Evolutionary conservation across 2,329 filamentous ascomycete genomes (phyloP), one percentile per base, ranked within the genome.

Genomic region (Trematosphaeria pertusa): DNA sequence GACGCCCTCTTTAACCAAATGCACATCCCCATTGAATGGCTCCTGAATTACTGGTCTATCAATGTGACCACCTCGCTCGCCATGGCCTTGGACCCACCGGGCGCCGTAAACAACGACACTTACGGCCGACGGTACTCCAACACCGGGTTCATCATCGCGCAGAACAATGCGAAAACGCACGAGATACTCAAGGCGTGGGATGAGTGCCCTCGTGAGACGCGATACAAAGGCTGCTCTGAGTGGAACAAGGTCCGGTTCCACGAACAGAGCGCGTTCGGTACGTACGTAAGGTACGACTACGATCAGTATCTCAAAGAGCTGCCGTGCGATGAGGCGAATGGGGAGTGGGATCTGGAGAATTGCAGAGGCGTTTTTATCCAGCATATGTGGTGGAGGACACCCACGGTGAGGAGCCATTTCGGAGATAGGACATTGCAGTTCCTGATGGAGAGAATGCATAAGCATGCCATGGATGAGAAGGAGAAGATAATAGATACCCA

Each of bases 131-230:
- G 63, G 69, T 52, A 77, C 74, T 69, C 70, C 56, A 81, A 81
- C 67, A 78, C 78, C 2, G 78, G 78, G 10, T 81, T 81, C 69
- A 79, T 81, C 60, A 65, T 81, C 34, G 73, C 77, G 3, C 78
- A 81, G 64, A 78, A 79, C 60, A 77, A 77, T 54, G 60, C 72
- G n/a, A 73, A 71, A 50, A 78, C 78, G 1, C 73, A 73, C 50
- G 69, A 76, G 21, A 78, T 81, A 32, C 68, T 81, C 34, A 71
- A 75, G 46, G 76, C 76, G 32, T 81, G 79, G 79, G 65, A 69
- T 61, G 50, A 69, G 38, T 73, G 69, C 38, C 68, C 69, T 1
- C 62, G 68, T 9, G 61, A 70, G 32, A 52, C 52, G 9, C 59
- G 62, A 10, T 73, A 71, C 36, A 40, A 53, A 21, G 61, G 60